Evolutionary conservation across 805 yeast species (phyloP), one percentile per base, ranked within the genome.

Genomic region (Candida quercuum): DNA sequence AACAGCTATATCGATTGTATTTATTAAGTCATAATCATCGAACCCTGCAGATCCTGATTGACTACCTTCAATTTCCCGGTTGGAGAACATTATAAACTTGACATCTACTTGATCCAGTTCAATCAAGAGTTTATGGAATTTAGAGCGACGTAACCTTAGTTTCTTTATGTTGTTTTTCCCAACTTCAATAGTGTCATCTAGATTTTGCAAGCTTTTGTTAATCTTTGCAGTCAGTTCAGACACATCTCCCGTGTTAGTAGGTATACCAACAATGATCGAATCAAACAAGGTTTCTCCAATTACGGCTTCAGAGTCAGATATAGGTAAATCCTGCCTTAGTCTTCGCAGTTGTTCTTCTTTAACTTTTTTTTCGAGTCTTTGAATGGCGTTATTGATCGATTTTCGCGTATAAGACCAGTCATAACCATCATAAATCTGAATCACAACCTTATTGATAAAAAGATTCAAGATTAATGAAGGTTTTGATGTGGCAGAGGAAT

Each of bases 371-470:
- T 81, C 87, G 7, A 86, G 73, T 10, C 73, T 61, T 37, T 72
- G 72, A 0, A 89, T 79, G 0, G 86, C 83, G n/a, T 70, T 72
- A 10, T 67, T 64, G 21, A 93, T 80, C 0, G 79, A 67, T 18
- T 66, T 67, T 40, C 95, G 70, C 0, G 98, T 87, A 30, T 76
- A 74, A 38, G 72, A 73, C 94, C 97, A 88, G 50, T 93, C 98
- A 54, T 81, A 93, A 0, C 99, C 99, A 62, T 93, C 99, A 56
- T 74, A 79, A 15, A 91, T 60, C 35, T 67, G 73, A 2, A 83
- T 49, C 1, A 50, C 53, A 0, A 66, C 58, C 33, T 68, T 69
- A 3, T 69, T 41, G 1, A 56, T 51, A 31, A 64, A 63, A 1
- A 71, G 14, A 14, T 26, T 41, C 14, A 55, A n/a, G 3, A 29